phyloP scores from a whole-genome alignment of 2,329 filamentous ascomycete species.

The Pseudogymnoascus pannorum region DNA sequence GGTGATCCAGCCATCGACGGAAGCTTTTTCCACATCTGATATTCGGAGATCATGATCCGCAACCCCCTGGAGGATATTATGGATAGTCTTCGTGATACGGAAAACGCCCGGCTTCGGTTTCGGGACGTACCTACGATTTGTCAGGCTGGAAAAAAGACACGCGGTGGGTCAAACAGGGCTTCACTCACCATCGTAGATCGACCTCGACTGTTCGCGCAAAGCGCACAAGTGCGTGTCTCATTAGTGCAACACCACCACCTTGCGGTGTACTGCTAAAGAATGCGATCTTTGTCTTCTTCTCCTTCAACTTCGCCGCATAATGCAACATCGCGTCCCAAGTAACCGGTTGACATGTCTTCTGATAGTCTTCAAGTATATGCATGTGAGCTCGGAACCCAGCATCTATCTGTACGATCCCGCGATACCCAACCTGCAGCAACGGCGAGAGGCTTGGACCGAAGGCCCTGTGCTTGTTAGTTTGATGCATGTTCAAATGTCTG shows the following conservation, averaged over 20 bases:
- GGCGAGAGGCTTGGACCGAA: constrained; percentile 69
- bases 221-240: constrained; percentile 62
- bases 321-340: constrained; percentile 51
- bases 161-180: neutral
- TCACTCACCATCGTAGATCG: constrained; percentile 63
- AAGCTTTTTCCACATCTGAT: constrained; percentile 50
- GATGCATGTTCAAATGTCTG: constrained; percentile 10
- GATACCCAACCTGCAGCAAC: constrained; percentile 53
- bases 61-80: constrained; percentile 82
- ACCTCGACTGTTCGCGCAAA: constrained; percentile 61
- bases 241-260: constrained; percentile 58
- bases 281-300: constrained; percentile 48
- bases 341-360: constrained; percentile 40
- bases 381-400: constrained; percentile 43
- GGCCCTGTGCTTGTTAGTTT: constrained; percentile 37
- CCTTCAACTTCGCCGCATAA: constrained; percentile 46
- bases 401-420: constrained; percentile 53
- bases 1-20: constrained; percentile 64
- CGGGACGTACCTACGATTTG: constrained; percentile 44
- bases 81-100: constrained; percentile 76
- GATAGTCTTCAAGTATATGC: constrained; percentile 43
- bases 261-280: constrained; percentile 61
- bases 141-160: neutral
- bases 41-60: constrained; percentile 58
- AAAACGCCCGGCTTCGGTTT: constrained; percentile 75